A percentile compares a stretch with the other conserved stretches of the same genome.
Conservation (phyloP, 129 eudicot genomes). For the Artemisia tridentata region DNA sequence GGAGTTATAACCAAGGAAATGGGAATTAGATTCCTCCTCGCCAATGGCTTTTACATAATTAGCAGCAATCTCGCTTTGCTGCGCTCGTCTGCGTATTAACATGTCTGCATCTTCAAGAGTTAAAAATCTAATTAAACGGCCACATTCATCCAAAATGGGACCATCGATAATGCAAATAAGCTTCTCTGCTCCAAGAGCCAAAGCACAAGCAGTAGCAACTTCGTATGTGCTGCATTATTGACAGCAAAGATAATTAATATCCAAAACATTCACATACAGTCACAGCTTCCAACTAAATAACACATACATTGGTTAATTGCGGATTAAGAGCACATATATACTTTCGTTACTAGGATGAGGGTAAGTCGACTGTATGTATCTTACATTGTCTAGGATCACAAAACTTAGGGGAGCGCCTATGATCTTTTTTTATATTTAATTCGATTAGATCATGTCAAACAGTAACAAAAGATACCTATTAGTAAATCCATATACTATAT, state of each 20-base stretch:
- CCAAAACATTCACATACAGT: background rate
- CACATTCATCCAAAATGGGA: slow-evolving; percentile 80
- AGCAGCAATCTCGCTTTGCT: slow-evolving; percentile 94
- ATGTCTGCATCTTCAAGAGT: slow-evolving; percentile 89
- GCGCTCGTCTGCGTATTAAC: slow-evolving; percentile 69
- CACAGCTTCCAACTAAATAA: background rate
- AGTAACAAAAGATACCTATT: slow-evolving; percentile 54
- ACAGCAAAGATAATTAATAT: slow-evolving; percentile 20
- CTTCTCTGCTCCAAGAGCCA: slow-evolving; percentile 96
- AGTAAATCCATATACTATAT: slow-evolving; percentile 51
- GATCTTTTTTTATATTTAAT: slow-evolving; percentile 16
- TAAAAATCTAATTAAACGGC: slow-evolving; percentile 78
- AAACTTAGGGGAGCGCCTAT: background rate
- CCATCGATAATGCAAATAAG: slow-evolving; percentile 92
- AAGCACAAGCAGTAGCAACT: slow-evolving; percentile 97
- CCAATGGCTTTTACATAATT: slow-evolving; percentile 84
- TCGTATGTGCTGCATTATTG: slow-evolving; percentile 73
- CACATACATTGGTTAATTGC: background rate
- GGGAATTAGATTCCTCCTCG: slow-evolving; percentile 50
- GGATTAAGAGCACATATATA: background rate
- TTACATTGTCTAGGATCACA: background rate
- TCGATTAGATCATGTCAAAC: slow-evolving; percentile 32
- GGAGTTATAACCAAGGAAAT: slow-evolving; percentile 22
- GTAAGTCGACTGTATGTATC: background rate
- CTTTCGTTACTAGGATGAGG: background rate